phyloP scores from a whole-genome alignment of 2,329 filamentous ascomycete genomes.

The Ceratocystis eucalypticola region DNA sequence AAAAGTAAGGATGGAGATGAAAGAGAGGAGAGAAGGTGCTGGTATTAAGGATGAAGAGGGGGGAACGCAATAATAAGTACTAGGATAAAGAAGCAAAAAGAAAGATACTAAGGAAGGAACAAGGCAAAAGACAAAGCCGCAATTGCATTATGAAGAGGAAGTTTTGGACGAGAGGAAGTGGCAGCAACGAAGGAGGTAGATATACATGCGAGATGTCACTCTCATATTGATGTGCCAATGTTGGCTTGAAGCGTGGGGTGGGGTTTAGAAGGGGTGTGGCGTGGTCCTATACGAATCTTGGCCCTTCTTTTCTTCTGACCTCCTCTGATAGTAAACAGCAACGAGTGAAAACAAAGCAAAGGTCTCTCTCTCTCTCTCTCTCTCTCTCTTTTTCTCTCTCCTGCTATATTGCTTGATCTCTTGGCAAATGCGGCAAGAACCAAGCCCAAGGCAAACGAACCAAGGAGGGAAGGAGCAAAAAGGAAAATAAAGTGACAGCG shows the following conservation, averaged over 20 bases:
- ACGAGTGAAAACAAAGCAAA: background rate
- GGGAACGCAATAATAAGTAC: background rate
- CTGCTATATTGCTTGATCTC: no score
- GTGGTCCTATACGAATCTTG: background rate
- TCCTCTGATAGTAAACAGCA: background rate
- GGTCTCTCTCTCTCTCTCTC: no score
- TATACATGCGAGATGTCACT: background rate
- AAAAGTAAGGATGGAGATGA: background rate
- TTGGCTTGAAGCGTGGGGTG: background rate
- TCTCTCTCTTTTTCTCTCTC: no score
- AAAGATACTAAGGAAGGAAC: background rate
- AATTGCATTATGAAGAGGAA: background rate
- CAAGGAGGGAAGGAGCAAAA: conserved; percentile 1
- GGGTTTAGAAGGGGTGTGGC: background rate
- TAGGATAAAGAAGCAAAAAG: background rate
- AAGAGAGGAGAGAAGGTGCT: background rate
- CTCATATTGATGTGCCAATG: background rate
- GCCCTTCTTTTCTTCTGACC: background rate
- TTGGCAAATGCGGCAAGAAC: conserved; percentile 5
- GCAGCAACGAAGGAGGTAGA: background rate
- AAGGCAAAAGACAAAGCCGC: background rate
- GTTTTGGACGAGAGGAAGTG: no score
- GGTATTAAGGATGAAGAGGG: background rate
- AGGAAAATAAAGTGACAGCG: background rate
- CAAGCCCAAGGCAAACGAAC: background rate